Percentiles rank a stretch among this genome's conserved stretches.
These are phyloP conservation scores for Kentomonas sorsogonicus DNA, from an alignment of 208 protist species.

Conservation along the genomic window DNA sequence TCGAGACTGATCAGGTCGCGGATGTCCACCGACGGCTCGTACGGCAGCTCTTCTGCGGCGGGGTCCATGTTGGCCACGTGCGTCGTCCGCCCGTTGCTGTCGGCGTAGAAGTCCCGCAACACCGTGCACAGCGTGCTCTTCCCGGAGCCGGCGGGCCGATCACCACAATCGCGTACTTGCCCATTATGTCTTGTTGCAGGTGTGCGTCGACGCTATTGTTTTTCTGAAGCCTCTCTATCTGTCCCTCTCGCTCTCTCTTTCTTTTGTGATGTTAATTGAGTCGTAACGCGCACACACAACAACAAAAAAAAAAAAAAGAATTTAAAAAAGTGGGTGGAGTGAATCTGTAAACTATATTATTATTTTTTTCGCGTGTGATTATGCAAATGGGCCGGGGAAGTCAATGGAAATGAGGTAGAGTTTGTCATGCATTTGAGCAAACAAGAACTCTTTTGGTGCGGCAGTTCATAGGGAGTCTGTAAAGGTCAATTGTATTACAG, in stretches of 20 bases:
- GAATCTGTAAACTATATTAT: no score
- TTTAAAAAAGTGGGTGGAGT: background rate
- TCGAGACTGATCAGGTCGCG: conserved; percentile 93
- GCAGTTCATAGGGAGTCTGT: no score
- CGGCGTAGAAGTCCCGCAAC: conserved; percentile 82
- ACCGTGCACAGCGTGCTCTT: conserved; percentile 89
- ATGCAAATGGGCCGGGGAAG: background rate
- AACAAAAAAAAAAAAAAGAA: conserved; percentile 10
- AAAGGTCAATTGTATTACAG: no score
- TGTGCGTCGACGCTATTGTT: background rate
- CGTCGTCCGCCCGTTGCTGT: conserved; percentile 76
- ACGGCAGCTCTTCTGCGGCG: conserved; percentile 92
- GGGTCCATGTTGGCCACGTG: conserved; percentile 98
- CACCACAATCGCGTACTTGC: conserved; percentile 87
- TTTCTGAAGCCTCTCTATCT: no score
- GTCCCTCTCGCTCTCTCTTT: no score
- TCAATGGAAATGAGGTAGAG: background rate
- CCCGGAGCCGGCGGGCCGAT: conserved; percentile 89
- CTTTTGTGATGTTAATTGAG: background rate
- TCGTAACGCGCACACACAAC: background rate
- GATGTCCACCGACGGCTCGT: conserved; percentile 92
- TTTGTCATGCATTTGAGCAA: no score
- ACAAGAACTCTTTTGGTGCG: no score
- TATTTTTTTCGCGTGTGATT: background rate
- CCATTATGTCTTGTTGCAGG: conserved; percentile 31